These are phyloP conservation scores for Bonnemaisonia californica DNA, from an alignment of 31 red algal species.

Conservation along the genomic window DNA sequence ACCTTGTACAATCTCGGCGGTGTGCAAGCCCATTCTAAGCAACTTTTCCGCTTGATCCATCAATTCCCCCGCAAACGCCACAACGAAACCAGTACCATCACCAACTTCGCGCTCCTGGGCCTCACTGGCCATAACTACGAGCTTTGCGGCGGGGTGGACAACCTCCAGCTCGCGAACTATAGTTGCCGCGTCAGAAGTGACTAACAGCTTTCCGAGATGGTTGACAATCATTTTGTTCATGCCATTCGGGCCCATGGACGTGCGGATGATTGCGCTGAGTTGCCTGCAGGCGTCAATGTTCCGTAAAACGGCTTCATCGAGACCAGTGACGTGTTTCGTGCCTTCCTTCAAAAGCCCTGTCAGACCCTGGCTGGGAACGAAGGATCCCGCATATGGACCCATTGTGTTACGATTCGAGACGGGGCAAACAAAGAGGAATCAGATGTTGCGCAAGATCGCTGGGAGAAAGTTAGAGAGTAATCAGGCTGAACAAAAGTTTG, in stretches of 20 bases:
- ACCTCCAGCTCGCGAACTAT: slow-evolving; percentile 97
- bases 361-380: slow-evolving; percentile 79
- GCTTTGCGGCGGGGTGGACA: slow-evolving; percentile 95
- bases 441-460: neutral
- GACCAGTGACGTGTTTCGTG: slow-evolving; percentile 83
- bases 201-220: slow-evolving; percentile 88
- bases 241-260: slow-evolving; percentile 90
- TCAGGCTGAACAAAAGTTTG: no score
- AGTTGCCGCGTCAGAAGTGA: slow-evolving; percentile 98
- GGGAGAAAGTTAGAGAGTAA: neutral
- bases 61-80: slow-evolving; percentile 90
- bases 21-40: slow-evolving; percentile 86
- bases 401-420: slow-evolving; percentile 8
- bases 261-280: slow-evolving; percentile 86
- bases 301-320: slow-evolving; percentile 90
- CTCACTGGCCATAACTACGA: slow-evolving; percentile 93
- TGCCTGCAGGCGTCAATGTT: slow-evolving; percentile 98
- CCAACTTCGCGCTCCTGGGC: slow-evolving; percentile 94
- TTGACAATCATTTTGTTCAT: slow-evolving; percentile 96
- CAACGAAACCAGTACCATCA: slow-evolving; percentile 93
- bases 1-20: slow-evolving; percentile 92
- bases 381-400: slow-evolving; percentile 53
- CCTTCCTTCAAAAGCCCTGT: slow-evolving; percentile 90
- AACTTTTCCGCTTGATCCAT: slow-evolving; percentile 87
- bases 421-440: no score